phyloP scores from a whole-genome alignment of 2,329 filamentous ascomycete species.

The Colletotrichum theobromicola region DNA sequence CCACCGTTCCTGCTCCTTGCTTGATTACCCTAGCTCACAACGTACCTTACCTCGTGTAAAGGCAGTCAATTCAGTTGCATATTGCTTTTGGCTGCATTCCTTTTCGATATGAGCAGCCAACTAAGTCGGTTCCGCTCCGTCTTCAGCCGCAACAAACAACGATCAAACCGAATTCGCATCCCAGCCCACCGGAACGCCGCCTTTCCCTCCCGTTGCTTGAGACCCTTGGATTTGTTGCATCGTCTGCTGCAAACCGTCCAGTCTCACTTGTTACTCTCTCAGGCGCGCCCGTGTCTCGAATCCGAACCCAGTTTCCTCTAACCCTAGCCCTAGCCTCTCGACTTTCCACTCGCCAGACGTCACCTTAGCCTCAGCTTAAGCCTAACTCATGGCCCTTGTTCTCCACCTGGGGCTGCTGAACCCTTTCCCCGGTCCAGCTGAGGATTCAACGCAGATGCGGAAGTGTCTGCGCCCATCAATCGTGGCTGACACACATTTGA shows the following conservation, averaged over 20 bases:
- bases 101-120: too few species aligned
- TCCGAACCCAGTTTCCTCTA: neutral
- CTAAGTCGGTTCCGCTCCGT: neutral
- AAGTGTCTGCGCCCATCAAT: neutral
- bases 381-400: neutral
- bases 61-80: too few species aligned
- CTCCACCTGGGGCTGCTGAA: neutral
- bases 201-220: neutral
- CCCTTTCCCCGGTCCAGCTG: constrained; percentile 3
- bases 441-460: neutral
- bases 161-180: neutral
- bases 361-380: neutral
- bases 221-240: neutral
- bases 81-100: neutral
- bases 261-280: neutral
- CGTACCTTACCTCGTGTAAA: neutral
- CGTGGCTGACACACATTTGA: too few species aligned
- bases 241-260: neutral
- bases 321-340: too few species aligned
- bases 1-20: neutral
- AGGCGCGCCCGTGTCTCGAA: neutral
- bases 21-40: neutral
- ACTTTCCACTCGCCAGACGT: neutral
- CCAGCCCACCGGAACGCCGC: neutral
- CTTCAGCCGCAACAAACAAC: neutral